Evolutionary conservation across 2,329 filamentous ascomycete genomes (phyloP).

Genomic region (Penicillium sp.): DNA sequence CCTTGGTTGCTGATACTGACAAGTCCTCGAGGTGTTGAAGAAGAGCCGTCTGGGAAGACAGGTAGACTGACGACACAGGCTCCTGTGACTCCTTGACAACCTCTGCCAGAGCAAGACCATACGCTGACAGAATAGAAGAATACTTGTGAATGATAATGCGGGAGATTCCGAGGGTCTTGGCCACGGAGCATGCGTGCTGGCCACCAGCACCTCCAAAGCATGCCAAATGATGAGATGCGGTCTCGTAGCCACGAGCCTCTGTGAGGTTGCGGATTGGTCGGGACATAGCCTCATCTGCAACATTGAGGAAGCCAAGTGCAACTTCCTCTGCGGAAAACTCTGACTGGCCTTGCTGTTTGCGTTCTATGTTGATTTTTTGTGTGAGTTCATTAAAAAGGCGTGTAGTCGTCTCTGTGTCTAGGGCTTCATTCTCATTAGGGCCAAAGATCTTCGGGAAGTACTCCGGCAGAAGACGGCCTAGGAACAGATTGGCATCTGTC

Average conservation of each 20-base stretch:
- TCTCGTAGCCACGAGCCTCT: slow-evolving; percentile 88
- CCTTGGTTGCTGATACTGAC: slow-evolving; percentile 56
- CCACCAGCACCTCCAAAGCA: slow-evolving; percentile 91
- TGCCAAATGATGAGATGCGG: slow-evolving; percentile 82
- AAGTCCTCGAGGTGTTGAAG: slow-evolving; percentile 72
- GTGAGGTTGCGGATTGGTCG: slow-evolving; percentile 86
- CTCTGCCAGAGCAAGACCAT: slow-evolving; percentile 89
- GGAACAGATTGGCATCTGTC: slow-evolving; percentile 85
- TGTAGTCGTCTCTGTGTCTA: slow-evolving; percentile 74
- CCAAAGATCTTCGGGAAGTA: slow-evolving; percentile 98
- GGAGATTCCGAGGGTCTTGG: slow-evolving; percentile 75
- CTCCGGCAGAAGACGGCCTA: slow-evolving; percentile 80
- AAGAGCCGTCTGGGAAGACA: slow-evolving; percentile 46
- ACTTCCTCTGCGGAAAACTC: slow-evolving; percentile 67
- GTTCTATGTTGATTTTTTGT: slow-evolving; percentile 72
- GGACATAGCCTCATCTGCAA: slow-evolving; percentile 45
- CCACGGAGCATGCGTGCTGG: slow-evolving; percentile 89
- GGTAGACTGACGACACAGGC: slow-evolving; percentile 55
- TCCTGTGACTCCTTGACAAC: slow-evolving; percentile 84
- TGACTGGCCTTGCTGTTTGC: slow-evolving; percentile 44
- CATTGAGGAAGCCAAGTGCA: slow-evolving; percentile 42
- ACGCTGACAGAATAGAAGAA: slow-evolving; percentile 86
- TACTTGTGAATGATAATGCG: slow-evolving; percentile 88
- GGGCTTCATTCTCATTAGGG: slow-evolving; percentile 76
- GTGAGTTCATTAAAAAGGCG: slow-evolving; percentile 73